Base-by-base conservation (phyloP, 192 early-diverging fungal species). In the Coemansia sp. region DNA sequence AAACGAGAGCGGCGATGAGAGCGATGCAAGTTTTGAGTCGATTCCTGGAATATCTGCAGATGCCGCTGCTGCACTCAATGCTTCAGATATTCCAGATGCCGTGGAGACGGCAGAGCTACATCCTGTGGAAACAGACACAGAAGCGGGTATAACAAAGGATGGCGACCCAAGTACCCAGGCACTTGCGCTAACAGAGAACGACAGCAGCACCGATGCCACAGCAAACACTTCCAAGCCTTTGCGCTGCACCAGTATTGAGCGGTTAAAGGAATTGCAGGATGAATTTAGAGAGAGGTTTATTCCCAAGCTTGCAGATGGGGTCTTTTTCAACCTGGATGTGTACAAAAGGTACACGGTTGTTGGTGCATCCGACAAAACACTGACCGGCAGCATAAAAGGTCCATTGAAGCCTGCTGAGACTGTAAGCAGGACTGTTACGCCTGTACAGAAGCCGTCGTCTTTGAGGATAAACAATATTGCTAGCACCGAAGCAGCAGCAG, bases 381-480 rank as follows among this genome's bases (percentile, higher is more conserved):
- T 58, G 43, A 16, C 40, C 2, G 39, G 19, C 7, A 49, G 13
- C 2, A 1, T 23, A 21, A 8, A 53, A 0, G 23, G 19, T n/a
- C 45, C 10, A 11, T 3, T 59, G n/a, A 52, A 39, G 1, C 21
- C 62, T 11, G 23, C 58, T 12, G 32, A 41, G 11, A 41, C 38
- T 58, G 4, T 37, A 58, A 18, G n/a, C n/a, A 58, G 15, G 18
- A 38, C 50, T 38, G 37, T 32, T 19, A 44, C 47, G 13, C 43
- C 63, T 1, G 9, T 61, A 13, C 76, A 79, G n/a, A 79, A 79
- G 65, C 76, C 71, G 21, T 79, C 76, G 3, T 79, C 76, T 5
- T 44, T 79, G 18, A 52, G 56, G 39, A 11, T 39, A 41, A 58
- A 58, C 56, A 40, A 48, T 32, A 1, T 9, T 8, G 12, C 7